These are phyloP conservation scores for Wickerhamomyces bisporus DNA, from an alignment of 805 yeast genomes.

Conservation along the genomic window DNA sequence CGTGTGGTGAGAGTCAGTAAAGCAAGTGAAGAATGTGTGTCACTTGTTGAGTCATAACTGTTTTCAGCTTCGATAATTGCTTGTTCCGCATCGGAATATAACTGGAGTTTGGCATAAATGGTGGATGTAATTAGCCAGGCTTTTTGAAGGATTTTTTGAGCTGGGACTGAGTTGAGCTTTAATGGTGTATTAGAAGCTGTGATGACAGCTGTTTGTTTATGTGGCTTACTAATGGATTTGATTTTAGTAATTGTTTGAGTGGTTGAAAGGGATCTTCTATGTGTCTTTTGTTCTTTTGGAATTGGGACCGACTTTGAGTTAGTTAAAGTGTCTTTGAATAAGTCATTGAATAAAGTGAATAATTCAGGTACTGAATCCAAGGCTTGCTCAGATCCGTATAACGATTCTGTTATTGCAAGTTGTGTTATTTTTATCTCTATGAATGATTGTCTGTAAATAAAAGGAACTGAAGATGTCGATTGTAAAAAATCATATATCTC, in stretches of 20 bases:
- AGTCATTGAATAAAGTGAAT: constrained; percentile 49
- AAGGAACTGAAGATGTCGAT: constrained; percentile 6
- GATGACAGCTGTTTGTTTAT: constrained; percentile 1
- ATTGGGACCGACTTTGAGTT: not conserved
- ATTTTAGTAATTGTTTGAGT: constrained; percentile 16
- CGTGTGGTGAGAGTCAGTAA: constrained; percentile 30
- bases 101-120: constrained; percentile 53
- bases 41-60: constrained; percentile 38
- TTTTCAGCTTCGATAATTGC: constrained; percentile 70
- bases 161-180: constrained; percentile 13
- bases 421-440: constrained; percentile 72
- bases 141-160: constrained; percentile 43
- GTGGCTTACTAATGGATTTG: constrained; percentile 12
- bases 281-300: constrained; percentile 2
- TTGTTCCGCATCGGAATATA: constrained; percentile 56
- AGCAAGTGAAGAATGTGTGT: constrained; percentile 42
- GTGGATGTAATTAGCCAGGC: constrained; percentile 74
- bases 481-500: constrained; percentile 31
- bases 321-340: constrained; percentile 33
- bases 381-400: constrained; percentile 53
- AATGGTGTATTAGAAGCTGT: constrained; percentile 4
- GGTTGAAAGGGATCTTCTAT: constrained; percentile 13
- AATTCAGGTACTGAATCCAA: constrained; percentile 63
- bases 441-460: constrained; percentile 26
- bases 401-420: constrained; percentile 59